Percentiles rank a stretch among this genome's conserved stretches.
Conservation (phyloP, 306 rosid genomes). For the Elaeagnus macrophylla region DNA sequence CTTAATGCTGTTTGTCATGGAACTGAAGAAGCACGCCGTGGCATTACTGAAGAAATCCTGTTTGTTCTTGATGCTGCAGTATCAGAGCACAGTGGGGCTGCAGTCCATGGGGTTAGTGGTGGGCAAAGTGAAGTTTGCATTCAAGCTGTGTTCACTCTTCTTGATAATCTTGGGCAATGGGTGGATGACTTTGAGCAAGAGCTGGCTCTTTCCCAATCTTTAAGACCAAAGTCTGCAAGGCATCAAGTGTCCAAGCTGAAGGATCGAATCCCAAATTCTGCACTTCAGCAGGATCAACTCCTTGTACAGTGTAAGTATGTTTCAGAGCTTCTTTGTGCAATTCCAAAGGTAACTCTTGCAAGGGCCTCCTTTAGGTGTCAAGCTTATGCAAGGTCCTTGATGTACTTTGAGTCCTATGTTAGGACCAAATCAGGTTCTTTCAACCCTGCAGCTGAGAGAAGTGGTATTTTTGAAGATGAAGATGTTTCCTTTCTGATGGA, state of each 20-base stretch:
- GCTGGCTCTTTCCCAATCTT: conserved; percentile 59
- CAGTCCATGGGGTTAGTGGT: conserved; percentile 57
- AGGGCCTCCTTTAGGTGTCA: conserved; percentile 91
- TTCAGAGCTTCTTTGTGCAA: conserved; percentile 68
- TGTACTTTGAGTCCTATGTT: conserved; percentile 83
- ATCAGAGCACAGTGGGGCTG: conserved; percentile 66
- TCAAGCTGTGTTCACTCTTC: conserved; percentile 93
- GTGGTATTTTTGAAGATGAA: conserved; percentile 73
- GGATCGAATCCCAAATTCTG: conserved; percentile 40
- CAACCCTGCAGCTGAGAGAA: conserved; percentile 91
- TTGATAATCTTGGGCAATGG: conserved; percentile 98
- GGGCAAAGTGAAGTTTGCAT: conserved; percentile 94
- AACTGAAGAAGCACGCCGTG: conserved; percentile 69
- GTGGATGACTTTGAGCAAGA: conserved; percentile 83
- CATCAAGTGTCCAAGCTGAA: conserved; percentile 53
- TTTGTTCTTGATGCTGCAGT: conserved; percentile 85
- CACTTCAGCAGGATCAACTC: conserved; percentile 53
- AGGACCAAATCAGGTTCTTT: conserved; percentile 87
- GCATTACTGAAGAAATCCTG: conserved; percentile 77
- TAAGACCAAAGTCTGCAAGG: conserved; percentile 46
- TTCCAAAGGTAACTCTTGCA: conserved; percentile 84
- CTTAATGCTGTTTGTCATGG: conserved; percentile 92
- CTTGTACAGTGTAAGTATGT: conserved; percentile 74
- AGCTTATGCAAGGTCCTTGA: conserved; percentile 90
- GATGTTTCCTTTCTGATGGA: conserved; percentile 89